These are phyloP conservation scores for Biscogniauxia sp. DNA, from an alignment of 2,329 filamentous ascomycete species.

Conservation along the genomic window DNA sequence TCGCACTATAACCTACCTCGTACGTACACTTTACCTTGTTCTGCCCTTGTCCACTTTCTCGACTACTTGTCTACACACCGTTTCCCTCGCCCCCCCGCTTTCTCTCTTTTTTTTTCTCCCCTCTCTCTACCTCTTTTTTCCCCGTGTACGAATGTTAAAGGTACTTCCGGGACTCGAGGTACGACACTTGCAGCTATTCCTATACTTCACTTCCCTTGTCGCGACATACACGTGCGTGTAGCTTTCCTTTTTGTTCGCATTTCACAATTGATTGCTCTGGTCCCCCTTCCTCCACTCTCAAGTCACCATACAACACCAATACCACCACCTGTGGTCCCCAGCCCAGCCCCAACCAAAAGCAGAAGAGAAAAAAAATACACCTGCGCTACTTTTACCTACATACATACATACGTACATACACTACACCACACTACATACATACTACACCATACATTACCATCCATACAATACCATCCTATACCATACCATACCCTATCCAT, in stretches of 20 bases:
- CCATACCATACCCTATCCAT: conserved; percentile 1
- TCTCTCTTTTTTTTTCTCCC: neutral
- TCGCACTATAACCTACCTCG: too few relatives aligned
- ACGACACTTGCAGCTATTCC: neutral
- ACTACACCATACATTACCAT: conserved; percentile 1
- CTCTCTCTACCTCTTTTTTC: neutral
- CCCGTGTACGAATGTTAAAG: neutral
- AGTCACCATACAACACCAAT: too few relatives aligned
- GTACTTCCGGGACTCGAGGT: neutral
- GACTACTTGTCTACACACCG: neutral
- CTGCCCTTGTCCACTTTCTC: neutral
- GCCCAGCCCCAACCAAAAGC: neutral
- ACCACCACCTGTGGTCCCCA: neutral
- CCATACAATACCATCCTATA: neutral
- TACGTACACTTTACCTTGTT: neutral
- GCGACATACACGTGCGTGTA: neutral
- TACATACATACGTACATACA: neutral
- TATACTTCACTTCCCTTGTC: neutral
- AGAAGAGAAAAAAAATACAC: too few relatives aligned
- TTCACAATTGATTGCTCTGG: neutral
- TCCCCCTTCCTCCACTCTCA: neutral
- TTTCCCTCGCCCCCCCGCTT: neutral
- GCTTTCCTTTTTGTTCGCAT: neutral
- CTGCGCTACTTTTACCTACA: neutral
- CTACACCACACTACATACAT: conserved; percentile 1